Evolutionary conservation across 768 basidiomycete genomes (phyloP).

Genomic region (Trametes sanguinea): DNA sequence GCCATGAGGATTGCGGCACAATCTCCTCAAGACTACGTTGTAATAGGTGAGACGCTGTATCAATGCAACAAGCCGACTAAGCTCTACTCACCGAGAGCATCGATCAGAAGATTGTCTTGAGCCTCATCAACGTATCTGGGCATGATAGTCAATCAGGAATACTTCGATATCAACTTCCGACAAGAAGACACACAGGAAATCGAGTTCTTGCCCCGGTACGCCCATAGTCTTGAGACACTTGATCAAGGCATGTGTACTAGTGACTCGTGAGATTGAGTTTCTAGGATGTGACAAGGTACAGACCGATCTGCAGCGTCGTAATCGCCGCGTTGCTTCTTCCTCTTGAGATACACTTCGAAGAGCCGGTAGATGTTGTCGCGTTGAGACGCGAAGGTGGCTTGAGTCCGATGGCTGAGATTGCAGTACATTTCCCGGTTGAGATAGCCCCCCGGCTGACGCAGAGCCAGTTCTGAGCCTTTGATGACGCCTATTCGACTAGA

Average conservation of each 20-base stretch:
- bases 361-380: conserved; percentile 52
- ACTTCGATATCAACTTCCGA: background rate
- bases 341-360: conserved; percentile 52
- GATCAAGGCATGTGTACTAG: conserved; percentile 10
- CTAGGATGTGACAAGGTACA: background rate
- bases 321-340: conserved; percentile 47
- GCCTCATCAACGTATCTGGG: conserved; percentile 69
- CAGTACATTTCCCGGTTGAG: conserved; percentile 49
- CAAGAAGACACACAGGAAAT: conserved; percentile 50
- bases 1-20: conserved; percentile 68
- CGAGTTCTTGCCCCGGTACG: conserved; percentile 46
- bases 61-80: background rate
- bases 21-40: conserved; percentile 54
- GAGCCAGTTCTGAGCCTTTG: conserved; percentile 60
- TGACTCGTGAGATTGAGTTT: conserved; percentile 37
- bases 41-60: background rate
- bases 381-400: conserved; percentile 55
- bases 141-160: background rate
- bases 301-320: conserved; percentile 65
- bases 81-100: conserved; percentile 46
- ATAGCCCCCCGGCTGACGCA: conserved; percentile 37
- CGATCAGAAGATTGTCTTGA: conserved; percentile 65
- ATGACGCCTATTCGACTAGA: conserved; percentile 44
- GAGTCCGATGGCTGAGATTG: conserved; percentile 50
- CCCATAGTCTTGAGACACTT: conserved; percentile 31